phyloP scores from a whole-genome alignment of 257 asterid species.

The Craterostigma plantagineum region DNA sequence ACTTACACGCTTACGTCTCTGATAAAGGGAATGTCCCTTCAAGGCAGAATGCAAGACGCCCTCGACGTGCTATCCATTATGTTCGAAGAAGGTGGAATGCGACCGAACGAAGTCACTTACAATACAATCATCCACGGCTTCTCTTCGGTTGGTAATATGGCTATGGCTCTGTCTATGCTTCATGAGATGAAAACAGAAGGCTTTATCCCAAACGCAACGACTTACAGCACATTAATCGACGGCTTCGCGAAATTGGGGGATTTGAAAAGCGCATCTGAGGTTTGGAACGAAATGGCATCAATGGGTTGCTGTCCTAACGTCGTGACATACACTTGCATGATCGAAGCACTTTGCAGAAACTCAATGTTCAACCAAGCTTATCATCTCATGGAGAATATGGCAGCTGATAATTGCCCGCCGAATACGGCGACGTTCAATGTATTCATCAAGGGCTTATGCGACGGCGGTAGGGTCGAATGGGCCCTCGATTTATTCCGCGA shows the following conservation, averaged over 20 bases:
- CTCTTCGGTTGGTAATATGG: constrained; percentile 46
- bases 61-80: constrained; percentile 32
- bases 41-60: constrained; percentile 44
- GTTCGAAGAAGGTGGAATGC: constrained; percentile 33
- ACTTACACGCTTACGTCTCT: constrained; percentile 56
- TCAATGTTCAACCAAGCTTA: constrained; percentile 55
- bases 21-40: constrained; percentile 44
- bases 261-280: constrained; percentile 42
- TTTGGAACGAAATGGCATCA: constrained; percentile 71
- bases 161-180: constrained; percentile 24
- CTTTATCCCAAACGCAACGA: constrained; percentile 36
- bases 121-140: constrained; percentile 53
- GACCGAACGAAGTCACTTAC: constrained; percentile 55
- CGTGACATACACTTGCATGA: constrained; percentile 66
- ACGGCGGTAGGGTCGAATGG: constrained; percentile 37
- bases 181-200: constrained; percentile 37
- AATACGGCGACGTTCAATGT: constrained; percentile 49
- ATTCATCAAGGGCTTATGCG: constrained; percentile 51
- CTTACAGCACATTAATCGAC: constrained; percentile 46
- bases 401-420: constrained; percentile 40
- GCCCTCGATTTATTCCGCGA: constrained; percentile 48
- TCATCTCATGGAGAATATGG: constrained; percentile 39
- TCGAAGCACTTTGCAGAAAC: constrained; percentile 49
- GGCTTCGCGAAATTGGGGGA: constrained; percentile 56
- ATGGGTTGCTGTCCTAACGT: constrained; percentile 51